Evolutionary conservation across 176 grass and related monocot genomes (phyloP), one percentile per base, ranked within the genome.

Genomic region (Eleusine coracana): DNA sequence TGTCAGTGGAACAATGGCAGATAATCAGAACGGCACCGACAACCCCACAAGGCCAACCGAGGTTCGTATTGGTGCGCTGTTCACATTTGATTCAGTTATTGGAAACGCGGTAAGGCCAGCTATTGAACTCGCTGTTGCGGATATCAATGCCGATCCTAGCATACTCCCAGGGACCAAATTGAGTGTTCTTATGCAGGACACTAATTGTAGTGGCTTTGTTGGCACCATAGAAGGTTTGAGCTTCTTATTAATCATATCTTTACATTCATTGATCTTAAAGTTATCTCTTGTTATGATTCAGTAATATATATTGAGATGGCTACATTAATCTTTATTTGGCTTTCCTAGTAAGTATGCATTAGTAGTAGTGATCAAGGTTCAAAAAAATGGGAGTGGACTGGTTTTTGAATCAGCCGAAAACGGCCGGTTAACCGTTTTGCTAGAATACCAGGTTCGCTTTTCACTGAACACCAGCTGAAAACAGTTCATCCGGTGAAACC

Each of bases 171-270:
- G 89, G 49, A 94, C 89, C 8, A 89, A 74, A 36, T 50, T 94
- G 23, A 89, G 66, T 66, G 27, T 94, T 73, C 59, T 87, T 48
- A 70, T 77, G 84, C 92, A 94, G 84, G 92, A 94, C 59, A 91
- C 92, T 17, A 91, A 94, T 62, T 94, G 89, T 84, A 94, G 92
- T 71, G 87, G 89, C 39, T 94, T 94, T 89, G 62, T 91, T 37
- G 92, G 92, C 45, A 91, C 74, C n/a, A 85, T 91, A 21, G 81
- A 89, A 87, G 92, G 89, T 94, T 23, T 39, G 46, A 18, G 41
- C 62, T 70, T 77, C 31, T 3, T 70, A 37, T 54, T 10, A 59
- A 18, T 45, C 34, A 63, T 20, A n/a, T 28, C 23, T 76, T 39
- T 52, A 46, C 70, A 70, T 21, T 54, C 41, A 28, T 29, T 28